phyloP scores from a whole-genome alignment of 2,329 filamentous ascomycete genomes.

The Rhinocladiella mackenziei region DNA sequence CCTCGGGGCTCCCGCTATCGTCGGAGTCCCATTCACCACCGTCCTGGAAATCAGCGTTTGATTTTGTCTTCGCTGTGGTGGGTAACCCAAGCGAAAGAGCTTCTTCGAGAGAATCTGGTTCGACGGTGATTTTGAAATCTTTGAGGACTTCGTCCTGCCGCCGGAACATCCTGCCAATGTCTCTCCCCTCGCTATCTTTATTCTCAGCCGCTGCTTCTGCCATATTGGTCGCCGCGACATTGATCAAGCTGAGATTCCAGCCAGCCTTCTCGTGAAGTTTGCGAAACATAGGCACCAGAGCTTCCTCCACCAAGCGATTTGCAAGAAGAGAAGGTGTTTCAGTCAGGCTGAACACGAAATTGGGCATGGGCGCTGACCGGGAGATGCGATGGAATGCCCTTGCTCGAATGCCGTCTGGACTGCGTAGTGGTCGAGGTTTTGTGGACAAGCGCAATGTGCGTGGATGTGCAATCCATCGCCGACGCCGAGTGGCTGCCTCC shows the following conservation, averaged over 20 bases:
- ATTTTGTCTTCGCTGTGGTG: not conserved
- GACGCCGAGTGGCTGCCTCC: constrained; percentile 14
- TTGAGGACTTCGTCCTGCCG: constrained; percentile 65
- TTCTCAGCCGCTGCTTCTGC: constrained; percentile 52
- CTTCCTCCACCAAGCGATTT: constrained; percentile 65
- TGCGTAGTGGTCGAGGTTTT: constrained; percentile 55
- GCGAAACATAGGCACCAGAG: constrained; percentile 67
- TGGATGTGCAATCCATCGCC: constrained; percentile 71
- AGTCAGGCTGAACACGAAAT: constrained; percentile 65
- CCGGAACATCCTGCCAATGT: constrained; percentile 80
- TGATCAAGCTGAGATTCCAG: constrained; percentile 81
- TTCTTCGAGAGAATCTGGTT: constrained; percentile 4
- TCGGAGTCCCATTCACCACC: constrained; percentile 24
- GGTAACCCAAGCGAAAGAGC: not conserved
- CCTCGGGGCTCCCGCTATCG: constrained; percentile 12
- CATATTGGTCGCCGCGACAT: constrained; percentile 87
- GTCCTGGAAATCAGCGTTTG: not conserved
- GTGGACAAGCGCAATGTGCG: constrained; percentile 78
- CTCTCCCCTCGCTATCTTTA: constrained; percentile 58
- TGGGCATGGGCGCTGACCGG: constrained; percentile 68
- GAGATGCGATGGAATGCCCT: constrained; percentile 68
- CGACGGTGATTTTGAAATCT: constrained; percentile 55
- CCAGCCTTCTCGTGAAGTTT: constrained; percentile 63
- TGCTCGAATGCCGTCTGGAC: constrained; percentile 51
- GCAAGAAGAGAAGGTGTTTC: constrained; percentile 58